These are phyloP conservation scores for Platanthera zijinensis DNA, from an alignment of 106 monocot genomes.

Conservation along the genomic window DNA sequence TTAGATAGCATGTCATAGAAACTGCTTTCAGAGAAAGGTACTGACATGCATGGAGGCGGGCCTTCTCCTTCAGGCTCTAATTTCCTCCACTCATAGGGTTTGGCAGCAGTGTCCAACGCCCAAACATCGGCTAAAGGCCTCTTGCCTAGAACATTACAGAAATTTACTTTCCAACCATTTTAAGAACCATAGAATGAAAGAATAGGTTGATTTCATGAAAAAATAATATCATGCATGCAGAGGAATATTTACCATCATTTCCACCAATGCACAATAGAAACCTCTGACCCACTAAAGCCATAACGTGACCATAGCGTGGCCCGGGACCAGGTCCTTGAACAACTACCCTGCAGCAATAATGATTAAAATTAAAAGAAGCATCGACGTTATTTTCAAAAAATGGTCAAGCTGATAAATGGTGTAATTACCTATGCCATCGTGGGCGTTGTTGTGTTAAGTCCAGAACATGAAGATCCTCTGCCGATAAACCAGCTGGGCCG, in stretches of 20 bases:
- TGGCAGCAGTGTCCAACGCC: conserved; percentile 98
- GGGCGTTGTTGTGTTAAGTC: conserved; percentile 90
- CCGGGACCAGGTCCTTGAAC: conserved; percentile 99
- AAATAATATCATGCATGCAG: conserved; percentile 1
- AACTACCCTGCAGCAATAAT: conserved; percentile 56
- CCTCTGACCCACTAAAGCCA: conserved; percentile 97
- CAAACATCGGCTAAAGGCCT: conserved; percentile 97
- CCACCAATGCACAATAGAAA: conserved; percentile 95
- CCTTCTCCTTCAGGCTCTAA: conserved; percentile 99
- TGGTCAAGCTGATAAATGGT: background rate
- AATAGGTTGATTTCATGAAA: background rate
- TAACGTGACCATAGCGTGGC: conserved; percentile 97
- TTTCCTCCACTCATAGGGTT: conserved; percentile 98
- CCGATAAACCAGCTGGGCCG: conserved; percentile 96
- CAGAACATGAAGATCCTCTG: conserved; percentile 96
- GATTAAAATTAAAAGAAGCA: background rate
- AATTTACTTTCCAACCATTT: background rate
- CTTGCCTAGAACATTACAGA: conserved; percentile 51
- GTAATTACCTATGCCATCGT: conserved; percentile 87
- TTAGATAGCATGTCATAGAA: conserved; percentile 1
- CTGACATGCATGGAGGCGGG: conserved; percentile 99
- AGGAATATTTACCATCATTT: conserved; percentile 71
- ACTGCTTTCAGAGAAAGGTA: conserved; percentile 2
- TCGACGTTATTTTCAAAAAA: background rate
- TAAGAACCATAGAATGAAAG: background rate